These are phyloP conservation scores for Neofusicoccum cordaticola DNA, from an alignment of 2,329 filamentous ascomycete genomes.

Conservation along the genomic window DNA sequence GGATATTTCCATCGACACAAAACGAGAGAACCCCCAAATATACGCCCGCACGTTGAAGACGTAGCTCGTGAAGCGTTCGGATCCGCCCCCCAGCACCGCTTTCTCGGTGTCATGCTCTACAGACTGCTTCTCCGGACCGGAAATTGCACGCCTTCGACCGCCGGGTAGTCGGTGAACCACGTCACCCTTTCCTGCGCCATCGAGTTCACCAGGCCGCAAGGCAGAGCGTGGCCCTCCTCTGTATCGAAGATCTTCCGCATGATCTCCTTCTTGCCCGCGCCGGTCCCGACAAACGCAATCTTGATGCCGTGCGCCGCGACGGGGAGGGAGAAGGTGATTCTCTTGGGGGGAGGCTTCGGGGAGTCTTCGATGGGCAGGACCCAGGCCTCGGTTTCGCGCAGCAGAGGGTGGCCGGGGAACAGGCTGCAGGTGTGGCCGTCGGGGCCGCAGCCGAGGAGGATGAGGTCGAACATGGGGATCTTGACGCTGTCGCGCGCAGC, in stretches of 20 bases:
- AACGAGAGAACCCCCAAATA: slow-evolving; percentile 7
- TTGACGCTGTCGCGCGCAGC: slow-evolving; percentile 91
- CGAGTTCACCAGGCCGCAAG: slow-evolving; percentile 85
- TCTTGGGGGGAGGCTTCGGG: slow-evolving; percentile 85
- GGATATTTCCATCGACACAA: slow-evolving; percentile 17
- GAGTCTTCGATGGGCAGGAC: slow-evolving; percentile 89
- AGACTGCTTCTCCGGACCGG: slow-evolving; percentile 67
- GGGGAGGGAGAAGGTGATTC: slow-evolving; percentile 89
- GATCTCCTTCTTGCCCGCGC: slow-evolving; percentile 83
- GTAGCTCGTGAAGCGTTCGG: slow-evolving; percentile 10
- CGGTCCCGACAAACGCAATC: slow-evolving; percentile 89
- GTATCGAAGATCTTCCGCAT: slow-evolving; percentile 88
- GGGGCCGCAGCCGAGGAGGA: slow-evolving; percentile 89
- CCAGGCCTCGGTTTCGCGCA: slow-evolving; percentile 87
- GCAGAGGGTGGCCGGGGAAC: slow-evolving; percentile 83
- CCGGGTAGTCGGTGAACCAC: slow-evolving; percentile 90
- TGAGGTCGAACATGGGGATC: slow-evolving; percentile 89
- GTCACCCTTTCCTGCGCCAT: slow-evolving; percentile 79
- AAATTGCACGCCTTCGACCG: slow-evolving; percentile 81
- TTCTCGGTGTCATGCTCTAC: slow-evolving; percentile 31
- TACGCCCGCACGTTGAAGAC: background rate
- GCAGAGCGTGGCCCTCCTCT: slow-evolving; percentile 69
- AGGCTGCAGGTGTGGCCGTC: slow-evolving; percentile 97
- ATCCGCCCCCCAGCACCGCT: background rate
- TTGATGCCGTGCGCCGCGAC: slow-evolving; percentile 84